A percentile compares a stretch with the other conserved stretches of the same genome.
These are phyloP conservation scores for Colletotrichum cordylinicola DNA, from an alignment of 2,329 filamentous ascomycete species.

Conservation along the genomic window DNA sequence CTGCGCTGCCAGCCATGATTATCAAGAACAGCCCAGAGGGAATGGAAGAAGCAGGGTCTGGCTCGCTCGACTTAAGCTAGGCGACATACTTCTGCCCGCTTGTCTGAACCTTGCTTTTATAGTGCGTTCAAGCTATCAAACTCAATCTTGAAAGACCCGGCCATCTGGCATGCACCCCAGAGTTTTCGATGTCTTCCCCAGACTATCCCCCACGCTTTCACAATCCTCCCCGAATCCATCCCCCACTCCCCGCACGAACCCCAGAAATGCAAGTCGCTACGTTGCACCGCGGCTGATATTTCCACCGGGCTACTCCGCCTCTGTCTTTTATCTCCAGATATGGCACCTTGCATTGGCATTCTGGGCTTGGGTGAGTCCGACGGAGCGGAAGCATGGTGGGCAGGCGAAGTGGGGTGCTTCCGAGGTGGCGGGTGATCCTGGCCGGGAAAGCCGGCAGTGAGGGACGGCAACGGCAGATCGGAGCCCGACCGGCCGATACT, in stretches of 20 bases:
- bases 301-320: background rate
- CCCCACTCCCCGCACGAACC: background rate
- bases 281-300: fast-evolving
- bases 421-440: background rate
- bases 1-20: background rate
- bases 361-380: background rate
- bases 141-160: background rate
- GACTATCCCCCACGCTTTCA: background rate
- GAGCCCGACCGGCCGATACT: background rate
- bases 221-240: background rate
- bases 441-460: background rate
- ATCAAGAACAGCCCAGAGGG: background rate
- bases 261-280: background rate
- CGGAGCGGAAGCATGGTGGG: background rate
- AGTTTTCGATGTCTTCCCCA: background rate
- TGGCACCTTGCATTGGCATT: background rate
- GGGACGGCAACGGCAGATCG: background rate
- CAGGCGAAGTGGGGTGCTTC: background rate
- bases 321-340: background rate
- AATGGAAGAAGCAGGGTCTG: background rate
- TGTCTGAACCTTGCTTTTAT: background rate
- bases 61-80: background rate
- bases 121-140: background rate
- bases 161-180: background rate
- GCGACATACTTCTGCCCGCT: background rate